A percentile compares a stretch with the other conserved stretches of the same genome.
These are phyloP conservation scores for Solanum medicagineum DNA, from an alignment of 257 asterid genomes.

Conservation along the genomic window DNA sequence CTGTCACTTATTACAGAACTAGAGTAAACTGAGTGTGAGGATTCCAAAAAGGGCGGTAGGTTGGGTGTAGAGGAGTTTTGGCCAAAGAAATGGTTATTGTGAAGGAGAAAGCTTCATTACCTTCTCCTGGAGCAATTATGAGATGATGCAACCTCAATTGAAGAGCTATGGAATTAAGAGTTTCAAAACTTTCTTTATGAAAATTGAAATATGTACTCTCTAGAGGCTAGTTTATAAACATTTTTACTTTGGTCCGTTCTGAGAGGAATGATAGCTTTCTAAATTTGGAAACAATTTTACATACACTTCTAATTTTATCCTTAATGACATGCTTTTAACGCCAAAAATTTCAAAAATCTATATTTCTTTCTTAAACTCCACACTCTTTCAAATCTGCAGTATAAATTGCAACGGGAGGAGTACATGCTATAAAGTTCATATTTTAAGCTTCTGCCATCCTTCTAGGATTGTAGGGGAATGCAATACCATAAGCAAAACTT, in stretches of 20 bases:
- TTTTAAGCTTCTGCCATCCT: neutral
- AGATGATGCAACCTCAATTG: neutral
- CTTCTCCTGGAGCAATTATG: neutral
- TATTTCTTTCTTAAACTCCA: too few relatives aligned
- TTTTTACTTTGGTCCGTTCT: too few relatives aligned
- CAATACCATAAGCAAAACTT: neutral
- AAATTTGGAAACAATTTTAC: too few relatives aligned
- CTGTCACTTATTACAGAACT: neutral
- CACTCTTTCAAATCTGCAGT: too few relatives aligned
- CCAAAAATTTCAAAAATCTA: too few relatives aligned
- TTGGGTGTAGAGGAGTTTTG: neutral
- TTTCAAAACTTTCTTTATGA: neutral
- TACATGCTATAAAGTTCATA: neutral
- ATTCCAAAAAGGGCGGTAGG: neutral
- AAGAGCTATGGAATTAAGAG: neutral
- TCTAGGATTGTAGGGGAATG: neutral
- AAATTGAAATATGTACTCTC: neutral
- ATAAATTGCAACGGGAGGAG: too few relatives aligned
- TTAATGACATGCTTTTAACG: too few relatives aligned
- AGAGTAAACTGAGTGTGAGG: neutral
- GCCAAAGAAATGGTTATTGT: neutral
- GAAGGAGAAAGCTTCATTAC: neutral
- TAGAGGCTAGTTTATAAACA: too few relatives aligned
- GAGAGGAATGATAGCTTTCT: too few relatives aligned
- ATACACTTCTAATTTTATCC: too few relatives aligned